Evolutionary conservation across 768 basidiomycete genomes (phyloP), one percentile per base, ranked within the genome.

Genomic region (Clitopilus hobsonii): DNA sequence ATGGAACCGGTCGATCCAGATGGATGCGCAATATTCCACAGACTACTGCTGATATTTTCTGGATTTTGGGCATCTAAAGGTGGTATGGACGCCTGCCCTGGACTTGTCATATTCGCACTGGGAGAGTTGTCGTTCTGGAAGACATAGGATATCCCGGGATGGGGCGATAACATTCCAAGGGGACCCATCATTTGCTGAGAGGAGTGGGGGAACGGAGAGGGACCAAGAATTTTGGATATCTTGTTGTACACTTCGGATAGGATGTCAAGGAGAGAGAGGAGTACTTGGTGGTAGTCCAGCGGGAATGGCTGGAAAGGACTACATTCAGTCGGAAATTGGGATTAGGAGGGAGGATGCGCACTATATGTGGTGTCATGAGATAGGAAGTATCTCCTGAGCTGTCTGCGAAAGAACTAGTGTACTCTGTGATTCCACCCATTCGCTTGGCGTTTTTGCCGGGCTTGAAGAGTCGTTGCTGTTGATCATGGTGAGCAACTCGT

Each of bases 171-270:
- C 11, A 84, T 70, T 14, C 89, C 89, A 13, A 91, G 74, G 13
- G 89, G 87, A 57, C 88, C 86, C 83, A 87, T 89, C 72, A 88
- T 86, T 51, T 87, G 79, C 53, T 84, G 84, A 16, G 83, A 72
- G 8, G 76, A 71, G 58, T 82, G 79, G 5, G 86, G 77, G 63
- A 91, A 86, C 0, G 87, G 85, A 0, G 90, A 91, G 3, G 91
- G 88, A 0, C 91, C 91, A 22, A 96, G 84, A 51, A 92, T 82
- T 63, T 85, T 85, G 7, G 82, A 81, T 36, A 96, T 88, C 69
- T 91, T 93, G 70, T 89, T 85, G 74, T 95, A 96, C 26, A 91
- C 84, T 64, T 94, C 91, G 16, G 90, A 89, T 36, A 95, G 80
- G 49, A 95, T 88, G 65, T 95, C 94, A 52, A 94, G 84, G 24